phyloP scores from a whole-genome alignment of 1,284 basidiomycete genomes.

The Thelephora terrestris region DNA sequence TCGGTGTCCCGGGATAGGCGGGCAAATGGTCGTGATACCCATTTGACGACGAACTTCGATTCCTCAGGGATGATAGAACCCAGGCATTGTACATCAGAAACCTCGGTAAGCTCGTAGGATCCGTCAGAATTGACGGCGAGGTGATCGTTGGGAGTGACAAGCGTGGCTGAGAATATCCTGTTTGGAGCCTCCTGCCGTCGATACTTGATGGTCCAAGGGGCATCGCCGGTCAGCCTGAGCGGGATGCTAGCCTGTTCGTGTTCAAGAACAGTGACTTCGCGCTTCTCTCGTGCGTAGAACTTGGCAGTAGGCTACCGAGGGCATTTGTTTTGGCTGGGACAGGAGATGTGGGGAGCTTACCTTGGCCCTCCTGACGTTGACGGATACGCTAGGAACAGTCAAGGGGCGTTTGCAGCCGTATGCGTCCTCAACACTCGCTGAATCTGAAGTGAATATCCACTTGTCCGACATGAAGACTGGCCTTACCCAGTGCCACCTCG shows the following conservation, averaged over 20 bases:
- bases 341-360: slow-evolving; percentile 29
- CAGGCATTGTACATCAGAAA: slow-evolving; percentile 78
- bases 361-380: slow-evolving; percentile 81
- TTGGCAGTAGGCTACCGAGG: slow-evolving; percentile 66
- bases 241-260: slow-evolving; percentile 66
- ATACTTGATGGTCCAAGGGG: slow-evolving; percentile 84
- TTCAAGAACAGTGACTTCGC: slow-evolving; percentile 64
- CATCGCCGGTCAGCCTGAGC: slow-evolving; percentile 78
- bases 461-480: neutral
- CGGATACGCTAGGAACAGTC: slow-evolving; percentile 70
- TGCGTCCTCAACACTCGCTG: slow-evolving; percentile 80
- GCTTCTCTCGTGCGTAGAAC: slow-evolving; percentile 61
- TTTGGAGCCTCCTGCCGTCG: slow-evolving; percentile 41
- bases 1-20: slow-evolving; percentile 46
- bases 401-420: slow-evolving; percentile 81
- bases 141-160: slow-evolving; percentile 62
- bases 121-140: slow-evolving; percentile 66
- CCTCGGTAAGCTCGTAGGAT: slow-evolving; percentile 63
- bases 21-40: slow-evolving; percentile 65
- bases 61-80: slow-evolving; percentile 57
- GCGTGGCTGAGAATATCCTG: slow-evolving; percentile 30
- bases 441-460: neutral
- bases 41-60: slow-evolving; percentile 61
- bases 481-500: slow-evolving; percentile 68
- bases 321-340: neutral